Evolutionary conservation across 75 land plant genomes (phyloP).

Genomic region (Ceratopteris richardii): DNA sequence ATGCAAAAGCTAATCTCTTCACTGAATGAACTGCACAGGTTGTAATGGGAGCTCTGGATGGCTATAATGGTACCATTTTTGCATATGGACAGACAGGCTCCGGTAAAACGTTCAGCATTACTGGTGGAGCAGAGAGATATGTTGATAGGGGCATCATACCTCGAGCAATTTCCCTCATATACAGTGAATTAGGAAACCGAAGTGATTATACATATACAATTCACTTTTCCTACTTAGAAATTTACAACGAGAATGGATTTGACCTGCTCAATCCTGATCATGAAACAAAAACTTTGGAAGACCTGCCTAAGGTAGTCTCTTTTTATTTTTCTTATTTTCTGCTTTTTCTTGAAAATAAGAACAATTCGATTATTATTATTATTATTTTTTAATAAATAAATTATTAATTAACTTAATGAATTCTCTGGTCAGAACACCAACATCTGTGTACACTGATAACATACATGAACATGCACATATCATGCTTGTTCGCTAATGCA

Average conservation of each 20-base stretch:
- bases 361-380: too few relatives aligned
- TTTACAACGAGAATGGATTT: constrained; percentile 32
- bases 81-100: constrained; percentile 38
- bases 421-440: too few relatives aligned
- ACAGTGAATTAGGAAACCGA: constrained; percentile 24
- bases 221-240: constrained; percentile 31
- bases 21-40: constrained; percentile 23
- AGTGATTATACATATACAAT: constrained; percentile 21
- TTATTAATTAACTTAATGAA: too few relatives aligned
- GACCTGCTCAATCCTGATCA: constrained; percentile 35
- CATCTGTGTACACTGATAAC: too few relatives aligned
- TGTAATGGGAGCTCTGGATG: constrained; percentile 30
- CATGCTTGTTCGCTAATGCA: too few relatives aligned
- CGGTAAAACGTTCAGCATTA: constrained; percentile 33
- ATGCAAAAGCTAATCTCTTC: too few relatives aligned
- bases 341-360: too few relatives aligned
- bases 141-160: constrained; percentile 34
- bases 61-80: constrained; percentile 33
- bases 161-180: constrained; percentile 30
- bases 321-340: too few relatives aligned
- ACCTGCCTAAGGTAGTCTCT: constrained; percentile 25
- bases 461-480: too few relatives aligned
- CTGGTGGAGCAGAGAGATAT: constrained; percentile 27
- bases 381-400: too few relatives aligned
- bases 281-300: constrained; percentile 31